These are phyloP conservation scores for Boletellus ananas DNA, from an alignment of 768 basidiomycete species.

Conservation along the genomic window DNA sequence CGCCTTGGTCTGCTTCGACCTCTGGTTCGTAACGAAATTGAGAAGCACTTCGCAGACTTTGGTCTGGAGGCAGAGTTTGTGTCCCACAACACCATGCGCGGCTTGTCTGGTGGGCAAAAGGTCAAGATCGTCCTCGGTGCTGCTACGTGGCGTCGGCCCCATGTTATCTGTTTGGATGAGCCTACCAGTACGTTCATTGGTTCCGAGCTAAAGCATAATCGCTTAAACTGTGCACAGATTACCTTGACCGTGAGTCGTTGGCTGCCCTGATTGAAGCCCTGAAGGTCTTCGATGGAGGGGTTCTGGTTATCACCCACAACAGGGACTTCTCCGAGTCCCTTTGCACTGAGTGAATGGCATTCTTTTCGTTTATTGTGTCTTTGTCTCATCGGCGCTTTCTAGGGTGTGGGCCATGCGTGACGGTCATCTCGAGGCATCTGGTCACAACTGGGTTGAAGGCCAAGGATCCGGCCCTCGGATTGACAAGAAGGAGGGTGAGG, in stretches of 20 bases:
- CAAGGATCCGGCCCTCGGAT: conserved; percentile 94
- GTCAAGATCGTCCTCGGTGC: conserved; percentile 99
- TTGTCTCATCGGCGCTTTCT: neutral
- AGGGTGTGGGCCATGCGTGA: conserved; percentile 99
- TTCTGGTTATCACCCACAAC: conserved; percentile 96
- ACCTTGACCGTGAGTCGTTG: conserved; percentile 98
- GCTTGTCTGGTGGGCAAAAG: conserved; percentile 98
- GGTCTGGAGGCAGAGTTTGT: conserved; percentile 99
- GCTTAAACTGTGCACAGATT: conserved; percentile 51
- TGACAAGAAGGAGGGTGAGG: conserved; percentile 89
- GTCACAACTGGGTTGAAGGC: conserved; percentile 99
- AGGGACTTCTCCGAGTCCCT: conserved; percentile 98
- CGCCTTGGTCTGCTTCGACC: conserved; percentile 92
- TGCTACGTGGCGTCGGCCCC: conserved; percentile 98
- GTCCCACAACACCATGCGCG: conserved; percentile 98
- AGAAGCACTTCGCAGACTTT: conserved; percentile 99
- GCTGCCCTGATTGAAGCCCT: conserved; percentile 98
- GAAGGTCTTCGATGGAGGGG: conserved; percentile 98
- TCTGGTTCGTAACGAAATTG: conserved; percentile 96
- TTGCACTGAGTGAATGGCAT: conserved; percentile 67
- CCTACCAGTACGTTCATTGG: conserved; percentile 67
- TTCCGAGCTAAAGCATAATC: neutral
- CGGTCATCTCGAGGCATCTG: conserved; percentile 92
- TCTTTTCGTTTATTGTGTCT: neutral
- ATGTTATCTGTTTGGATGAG: conserved; percentile 96